These are phyloP conservation scores for Microthlaspi erraticum DNA, from an alignment of 345 rosid genomes.

Conservation along the genomic window DNA sequence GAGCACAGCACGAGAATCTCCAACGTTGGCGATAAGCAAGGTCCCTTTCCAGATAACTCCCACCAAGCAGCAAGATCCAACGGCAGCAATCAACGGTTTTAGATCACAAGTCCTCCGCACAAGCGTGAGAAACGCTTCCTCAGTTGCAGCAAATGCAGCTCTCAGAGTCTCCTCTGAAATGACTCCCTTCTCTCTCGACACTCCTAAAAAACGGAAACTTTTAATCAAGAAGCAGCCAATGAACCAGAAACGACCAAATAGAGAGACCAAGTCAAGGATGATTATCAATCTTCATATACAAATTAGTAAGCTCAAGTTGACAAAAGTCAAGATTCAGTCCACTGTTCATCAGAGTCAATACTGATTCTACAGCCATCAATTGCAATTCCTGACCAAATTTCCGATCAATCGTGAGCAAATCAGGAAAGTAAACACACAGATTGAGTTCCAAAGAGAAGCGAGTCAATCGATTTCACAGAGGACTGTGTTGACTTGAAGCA, in stretches of 20 bases:
- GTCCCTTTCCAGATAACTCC: slow-evolving; percentile 89
- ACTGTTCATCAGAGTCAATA: slow-evolving; percentile 19
- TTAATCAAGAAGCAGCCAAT: slow-evolving; percentile 27
- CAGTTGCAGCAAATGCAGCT: slow-evolving; percentile 77
- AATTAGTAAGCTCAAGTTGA: slow-evolving; percentile 8
- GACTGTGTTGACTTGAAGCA: background rate
- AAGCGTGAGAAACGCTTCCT: slow-evolving; percentile 88
- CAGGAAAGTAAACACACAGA: slow-evolving; percentile 1
- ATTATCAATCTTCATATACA: slow-evolving; percentile 10
- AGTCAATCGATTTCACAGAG: background rate
- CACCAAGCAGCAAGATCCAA: slow-evolving; percentile 91
- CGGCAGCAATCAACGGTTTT: slow-evolving; percentile 83
- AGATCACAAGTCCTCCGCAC: slow-evolving; percentile 69
- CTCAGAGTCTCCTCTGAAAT: slow-evolving; percentile 76
- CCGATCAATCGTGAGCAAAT: background rate
- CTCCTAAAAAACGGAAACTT: slow-evolving; percentile 52
- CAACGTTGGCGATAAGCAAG: slow-evolving; percentile 82
- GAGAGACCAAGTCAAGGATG: slow-evolving; percentile 25
- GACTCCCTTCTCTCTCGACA: slow-evolving; percentile 59
- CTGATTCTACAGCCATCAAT: background rate
- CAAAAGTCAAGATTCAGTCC: slow-evolving; percentile 38
- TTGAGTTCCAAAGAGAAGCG: background rate
- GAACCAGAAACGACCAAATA: slow-evolving; percentile 27
- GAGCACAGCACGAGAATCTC: slow-evolving; percentile 94
- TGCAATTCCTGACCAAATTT: background rate